Percentiles rank a stretch among this genome's conserved stretches.
Evolutionary conservation across 2,329 filamentous ascomycete species (phyloP).

Genomic region (Phyllosticta citriasiana): DNA sequence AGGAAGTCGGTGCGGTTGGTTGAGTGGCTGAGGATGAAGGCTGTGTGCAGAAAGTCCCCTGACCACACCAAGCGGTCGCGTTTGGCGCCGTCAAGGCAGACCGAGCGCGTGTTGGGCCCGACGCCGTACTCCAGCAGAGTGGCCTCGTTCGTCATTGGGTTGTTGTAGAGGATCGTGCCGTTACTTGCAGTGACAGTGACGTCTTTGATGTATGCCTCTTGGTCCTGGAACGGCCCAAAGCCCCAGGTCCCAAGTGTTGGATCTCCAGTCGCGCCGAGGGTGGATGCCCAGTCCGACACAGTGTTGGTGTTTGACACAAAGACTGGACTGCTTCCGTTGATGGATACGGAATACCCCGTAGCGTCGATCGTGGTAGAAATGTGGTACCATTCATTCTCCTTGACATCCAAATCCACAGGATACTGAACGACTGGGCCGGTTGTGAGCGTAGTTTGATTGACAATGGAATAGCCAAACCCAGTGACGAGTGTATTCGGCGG

Average conservation of each 20-base stretch:
- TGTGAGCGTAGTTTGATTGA: constrained; percentile 28
- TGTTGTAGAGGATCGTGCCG: constrained; percentile 24
- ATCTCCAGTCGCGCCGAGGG: background rate
- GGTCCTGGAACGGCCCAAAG: constrained; percentile 34
- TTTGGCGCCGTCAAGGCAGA: constrained; percentile 35
- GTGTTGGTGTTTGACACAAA: constrained; percentile 14
- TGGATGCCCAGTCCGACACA: background rate
- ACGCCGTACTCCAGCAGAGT: constrained; percentile 31
- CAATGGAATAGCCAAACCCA: constrained; percentile 25
- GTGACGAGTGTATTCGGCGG: constrained; percentile 28
- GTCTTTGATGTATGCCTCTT: constrained; percentile 28
- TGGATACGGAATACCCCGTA: constrained; percentile 19
- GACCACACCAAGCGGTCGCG: constrained; percentile 34
- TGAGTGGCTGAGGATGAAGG: constrained; percentile 25
- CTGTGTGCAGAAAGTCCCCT: constrained; percentile 35
- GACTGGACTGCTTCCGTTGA: constrained; percentile 17
- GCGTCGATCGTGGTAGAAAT: constrained; percentile 25
- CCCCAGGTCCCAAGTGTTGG: constrained; percentile 28
- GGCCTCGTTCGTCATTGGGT: constrained; percentile 17
- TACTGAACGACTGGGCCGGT: constrained; percentile 20
- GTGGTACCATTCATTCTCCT: constrained; percentile 29
- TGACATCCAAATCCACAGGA: constrained; percentile 18
- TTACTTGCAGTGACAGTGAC: constrained; percentile 22
- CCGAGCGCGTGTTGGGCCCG: constrained; percentile 22
- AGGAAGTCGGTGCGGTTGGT: constrained; percentile 29